These are phyloP conservation scores for Lactarius deliciosus DNA, from an alignment of 768 basidiomycete genomes.

Conservation along the genomic window DNA sequence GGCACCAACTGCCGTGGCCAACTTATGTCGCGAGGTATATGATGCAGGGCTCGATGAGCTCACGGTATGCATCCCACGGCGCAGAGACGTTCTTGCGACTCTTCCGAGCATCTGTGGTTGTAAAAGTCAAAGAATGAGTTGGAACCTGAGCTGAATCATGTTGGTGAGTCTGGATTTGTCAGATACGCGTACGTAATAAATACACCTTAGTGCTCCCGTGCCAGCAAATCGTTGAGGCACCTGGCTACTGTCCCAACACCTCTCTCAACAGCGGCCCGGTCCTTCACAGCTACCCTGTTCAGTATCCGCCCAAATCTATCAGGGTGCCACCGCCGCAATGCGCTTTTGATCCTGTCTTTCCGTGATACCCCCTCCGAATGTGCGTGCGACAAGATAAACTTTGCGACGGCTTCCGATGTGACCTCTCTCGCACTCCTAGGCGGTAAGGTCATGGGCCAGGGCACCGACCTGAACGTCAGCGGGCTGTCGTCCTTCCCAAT, in stretches of 20 bases:
- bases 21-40: conserved; percentile 23
- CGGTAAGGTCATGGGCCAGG: conserved; percentile 61
- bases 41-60: conserved; percentile 5
- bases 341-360: conserved; percentile 65
- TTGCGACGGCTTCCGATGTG: conserved; percentile 49
- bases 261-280: conserved; percentile 55
- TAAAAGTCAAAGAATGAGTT: not conserved
- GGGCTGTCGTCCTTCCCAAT: conserved; percentile 41
- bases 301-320: conserved; percentile 68
- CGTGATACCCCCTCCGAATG: conserved; percentile 59
- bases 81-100: conserved; percentile 16
- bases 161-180: not conserved
- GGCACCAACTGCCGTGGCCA: conserved; percentile 34
- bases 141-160: not conserved
- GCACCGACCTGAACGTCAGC: conserved; percentile 60
- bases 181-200: conserved; percentile 7
- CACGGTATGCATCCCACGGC: conserved; percentile 26
- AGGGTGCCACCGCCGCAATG: conserved; percentile 78
- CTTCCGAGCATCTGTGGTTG: conserved; percentile 25
- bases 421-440: conserved; percentile 52
- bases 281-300: conserved; percentile 49
- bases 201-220: conserved; percentile 20
- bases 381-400: conserved; percentile 62
- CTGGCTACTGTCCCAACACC: conserved; percentile 65
- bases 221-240: conserved; percentile 34